Percentiles rank a stretch among this genome's conserved stretches.
Evolutionary conservation across 805 yeast species (phyloP).

Genomic region (Saccharomycopsis sp.): DNA sequence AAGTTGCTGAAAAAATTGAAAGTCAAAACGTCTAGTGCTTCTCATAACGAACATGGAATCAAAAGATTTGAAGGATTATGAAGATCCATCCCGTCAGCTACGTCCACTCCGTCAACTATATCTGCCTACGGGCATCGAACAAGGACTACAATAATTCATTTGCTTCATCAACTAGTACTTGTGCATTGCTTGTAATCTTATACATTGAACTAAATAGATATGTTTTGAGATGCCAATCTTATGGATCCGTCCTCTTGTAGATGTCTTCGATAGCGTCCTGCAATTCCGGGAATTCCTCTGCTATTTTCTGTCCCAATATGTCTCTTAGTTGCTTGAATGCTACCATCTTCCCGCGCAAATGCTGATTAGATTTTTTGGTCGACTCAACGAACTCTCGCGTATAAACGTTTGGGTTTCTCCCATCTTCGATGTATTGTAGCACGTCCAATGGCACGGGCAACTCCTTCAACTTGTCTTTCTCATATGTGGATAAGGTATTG

Average conservation of each 20-base stretch:
- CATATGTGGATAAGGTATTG: slow-evolving; percentile 26
- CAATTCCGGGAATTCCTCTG: slow-evolving; percentile 74
- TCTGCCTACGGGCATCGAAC: too few relatives aligned
- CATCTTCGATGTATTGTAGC: slow-evolving; percentile 88
- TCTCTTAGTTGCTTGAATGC: slow-evolving; percentile 62
- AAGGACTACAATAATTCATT: too few relatives aligned
- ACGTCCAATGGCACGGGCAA: slow-evolving; percentile 73
- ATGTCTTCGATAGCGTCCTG: slow-evolving; percentile 51
- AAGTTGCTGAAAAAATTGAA: background rate
- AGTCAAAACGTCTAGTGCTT: background rate
- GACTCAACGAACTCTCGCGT: slow-evolving; percentile 95
- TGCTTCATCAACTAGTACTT: background rate
- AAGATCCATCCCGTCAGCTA: too few relatives aligned
- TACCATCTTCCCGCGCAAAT: slow-evolving; percentile 73
- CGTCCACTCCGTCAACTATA: too few relatives aligned
- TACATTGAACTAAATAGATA: background rate
- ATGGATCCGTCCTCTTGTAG: slow-evolving; percentile 34
- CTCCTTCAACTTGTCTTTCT: slow-evolving; percentile 31
- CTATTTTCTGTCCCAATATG: slow-evolving; percentile 60
- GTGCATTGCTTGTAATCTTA: background rate
- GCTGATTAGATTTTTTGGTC: slow-evolving; percentile 83
- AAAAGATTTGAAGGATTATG: slow-evolving; percentile 10
- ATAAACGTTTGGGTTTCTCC: slow-evolving; percentile 94
- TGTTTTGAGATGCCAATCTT: background rate
- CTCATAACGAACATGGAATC: slow-evolving; percentile 14